Evolutionary conservation across 805 yeast genomes (phyloP).

Genomic region (Monosporozyma unispora): DNA sequence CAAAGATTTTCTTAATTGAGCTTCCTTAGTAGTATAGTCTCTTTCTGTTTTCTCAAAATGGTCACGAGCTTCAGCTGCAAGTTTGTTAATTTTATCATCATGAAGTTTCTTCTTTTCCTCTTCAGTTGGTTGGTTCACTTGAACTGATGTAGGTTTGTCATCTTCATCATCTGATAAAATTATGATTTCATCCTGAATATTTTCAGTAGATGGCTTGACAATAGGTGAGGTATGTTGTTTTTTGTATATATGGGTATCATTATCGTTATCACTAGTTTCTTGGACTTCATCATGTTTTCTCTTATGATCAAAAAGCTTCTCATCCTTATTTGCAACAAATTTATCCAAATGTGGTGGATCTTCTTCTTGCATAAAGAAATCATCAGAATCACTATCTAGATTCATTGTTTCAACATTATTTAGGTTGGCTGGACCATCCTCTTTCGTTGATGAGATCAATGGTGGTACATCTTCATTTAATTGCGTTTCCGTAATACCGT

Average conservation of each 20-base stretch:
- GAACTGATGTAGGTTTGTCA: background rate
- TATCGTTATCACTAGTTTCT: background rate
- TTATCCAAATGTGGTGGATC: background rate
- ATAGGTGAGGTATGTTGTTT: background rate
- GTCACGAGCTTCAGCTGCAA: constrained; percentile 5
- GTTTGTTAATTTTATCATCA: constrained; percentile 2
- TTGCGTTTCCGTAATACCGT: background rate
- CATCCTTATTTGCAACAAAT: background rate
- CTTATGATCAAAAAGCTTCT: background rate
- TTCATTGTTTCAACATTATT: constrained; percentile 1
- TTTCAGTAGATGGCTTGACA: background rate
- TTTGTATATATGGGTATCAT: background rate
- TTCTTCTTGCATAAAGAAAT: background rate
- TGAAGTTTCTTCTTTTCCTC: background rate
- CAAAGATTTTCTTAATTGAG: constrained; percentile 7
- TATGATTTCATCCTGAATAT: constrained; percentile 14
- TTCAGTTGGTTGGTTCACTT: background rate
- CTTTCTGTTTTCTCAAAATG: background rate
- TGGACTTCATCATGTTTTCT: constrained; percentile 2
- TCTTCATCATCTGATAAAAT: constrained; percentile 28
- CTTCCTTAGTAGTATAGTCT: constrained; percentile 6
- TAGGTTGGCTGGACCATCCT: background rate
- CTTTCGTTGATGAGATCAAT: background rate
- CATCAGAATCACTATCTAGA: constrained; percentile 5
- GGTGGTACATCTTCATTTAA: background rate